Evolutionary conservation across 2,329 filamentous ascomycete genomes (phyloP).

Genomic region (Cylindrodendrum hubeiense): DNA sequence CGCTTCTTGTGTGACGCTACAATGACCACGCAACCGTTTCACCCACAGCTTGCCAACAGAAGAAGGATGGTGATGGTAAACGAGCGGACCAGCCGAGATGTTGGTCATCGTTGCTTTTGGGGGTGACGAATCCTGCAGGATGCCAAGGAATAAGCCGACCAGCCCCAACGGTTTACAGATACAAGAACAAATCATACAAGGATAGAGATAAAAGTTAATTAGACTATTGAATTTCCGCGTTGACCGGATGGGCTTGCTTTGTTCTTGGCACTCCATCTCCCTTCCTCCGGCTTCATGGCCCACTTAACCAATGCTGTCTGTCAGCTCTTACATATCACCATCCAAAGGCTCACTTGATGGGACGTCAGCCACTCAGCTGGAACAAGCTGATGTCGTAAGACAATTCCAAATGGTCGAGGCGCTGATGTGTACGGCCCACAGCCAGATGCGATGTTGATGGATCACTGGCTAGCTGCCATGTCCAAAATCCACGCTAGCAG

Average conservation of each 20-base stretch:
- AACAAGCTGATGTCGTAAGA: background rate
- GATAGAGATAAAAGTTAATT: background rate
- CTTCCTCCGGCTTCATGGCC: background rate
- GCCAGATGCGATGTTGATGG: background rate
- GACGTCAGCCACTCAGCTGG: background rate
- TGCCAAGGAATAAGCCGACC: background rate
- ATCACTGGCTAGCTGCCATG: background rate
- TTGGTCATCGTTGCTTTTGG: background rate
- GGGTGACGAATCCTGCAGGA: background rate
- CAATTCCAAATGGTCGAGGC: background rate
- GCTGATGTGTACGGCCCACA: too few species aligned
- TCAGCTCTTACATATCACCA: background rate
- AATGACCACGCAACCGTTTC: background rate
- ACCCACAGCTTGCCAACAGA: background rate
- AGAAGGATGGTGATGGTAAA: background rate
- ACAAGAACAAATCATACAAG: background rate
- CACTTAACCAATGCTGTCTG: background rate
- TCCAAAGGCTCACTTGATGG: background rate
- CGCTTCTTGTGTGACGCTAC: background rate
- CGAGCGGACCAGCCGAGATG: background rate
- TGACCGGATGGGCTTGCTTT: background rate
- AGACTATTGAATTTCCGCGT: background rate
- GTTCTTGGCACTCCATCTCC: background rate
- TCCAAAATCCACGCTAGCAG: background rate
- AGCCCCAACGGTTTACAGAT: background rate